Percentiles rank a stretch among this genome's conserved stretches.
phyloP scores from a whole-genome alignment of 2,329 filamentous ascomycete species.

The Botrytis squamosa region DNA sequence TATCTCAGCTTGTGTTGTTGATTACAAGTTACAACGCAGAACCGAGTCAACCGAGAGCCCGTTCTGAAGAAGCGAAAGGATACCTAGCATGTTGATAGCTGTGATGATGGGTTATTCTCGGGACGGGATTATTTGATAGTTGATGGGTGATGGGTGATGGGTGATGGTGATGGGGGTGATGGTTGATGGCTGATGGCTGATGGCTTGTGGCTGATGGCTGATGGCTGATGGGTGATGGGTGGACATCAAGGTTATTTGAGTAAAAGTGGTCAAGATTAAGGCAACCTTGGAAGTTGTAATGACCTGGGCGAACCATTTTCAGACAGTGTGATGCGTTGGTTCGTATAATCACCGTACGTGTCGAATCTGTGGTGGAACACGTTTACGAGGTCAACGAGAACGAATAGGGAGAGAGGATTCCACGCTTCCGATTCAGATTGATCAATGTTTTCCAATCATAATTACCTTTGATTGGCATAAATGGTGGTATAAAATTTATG shows the following conservation, averaged over 20 bases:
- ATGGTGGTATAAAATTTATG: not conserved
- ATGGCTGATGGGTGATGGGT: not conserved
- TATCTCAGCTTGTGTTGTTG: constrained; percentile 5
- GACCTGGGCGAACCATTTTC: constrained; percentile 23
- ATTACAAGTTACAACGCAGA: constrained; percentile 17
- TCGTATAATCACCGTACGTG: constrained; percentile 19
- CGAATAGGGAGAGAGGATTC: not conserved
- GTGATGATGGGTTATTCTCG: constrained; percentile 2
- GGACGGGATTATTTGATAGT: not conserved
- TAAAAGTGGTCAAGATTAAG: constrained; percentile 1
- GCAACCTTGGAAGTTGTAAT: constrained; percentile 11
- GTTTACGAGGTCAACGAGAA: constrained; percentile 21
- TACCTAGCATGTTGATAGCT: not conserved
- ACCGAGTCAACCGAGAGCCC: not conserved
- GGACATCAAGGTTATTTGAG: constrained; percentile 20
- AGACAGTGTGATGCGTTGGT: constrained; percentile 19
- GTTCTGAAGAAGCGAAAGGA: constrained; percentile 15
- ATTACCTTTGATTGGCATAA: constrained; percentile 4
- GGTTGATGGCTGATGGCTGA: not conserved
- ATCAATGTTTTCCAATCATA: constrained; percentile 10
- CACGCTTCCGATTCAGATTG: not conserved
- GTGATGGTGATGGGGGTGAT: not conserved
- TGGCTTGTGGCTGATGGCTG: not conserved
- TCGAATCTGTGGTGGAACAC: constrained; percentile 21
- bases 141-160: not conserved